phyloP scores from a whole-genome alignment of 2,329 filamentous ascomycete species.

The Colletotrichum sp. region DNA sequence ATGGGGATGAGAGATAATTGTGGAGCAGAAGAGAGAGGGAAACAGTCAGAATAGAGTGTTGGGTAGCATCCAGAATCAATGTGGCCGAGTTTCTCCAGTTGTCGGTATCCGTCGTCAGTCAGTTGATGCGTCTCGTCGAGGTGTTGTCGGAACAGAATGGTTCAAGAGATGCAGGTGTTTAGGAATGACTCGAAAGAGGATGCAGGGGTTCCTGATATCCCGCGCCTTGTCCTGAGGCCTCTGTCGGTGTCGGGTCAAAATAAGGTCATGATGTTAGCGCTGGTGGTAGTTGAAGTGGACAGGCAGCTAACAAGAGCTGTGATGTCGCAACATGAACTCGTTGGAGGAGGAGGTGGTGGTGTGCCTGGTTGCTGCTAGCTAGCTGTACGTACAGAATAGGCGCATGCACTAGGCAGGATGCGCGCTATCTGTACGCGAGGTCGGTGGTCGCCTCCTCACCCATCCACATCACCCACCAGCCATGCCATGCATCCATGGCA shows the following conservation, averaged over 20 bases:
- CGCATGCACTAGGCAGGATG: background rate
- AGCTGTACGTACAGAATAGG: background rate
- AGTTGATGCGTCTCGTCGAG: background rate
- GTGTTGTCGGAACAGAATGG: background rate
- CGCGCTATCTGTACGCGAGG: slow-evolving; percentile 1
- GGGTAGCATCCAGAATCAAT: background rate
- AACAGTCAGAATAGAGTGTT: background rate
- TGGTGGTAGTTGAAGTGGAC: background rate
- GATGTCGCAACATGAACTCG: background rate
- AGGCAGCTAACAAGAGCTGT: background rate
- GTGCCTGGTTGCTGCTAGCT: background rate
- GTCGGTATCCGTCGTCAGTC: background rate
- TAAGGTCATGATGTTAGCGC: background rate
- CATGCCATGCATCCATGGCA: background rate
- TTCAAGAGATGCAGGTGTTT: background rate
- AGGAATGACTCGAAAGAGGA: slow-evolving; percentile 5
- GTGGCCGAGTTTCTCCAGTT: background rate
- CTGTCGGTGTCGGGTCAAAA: background rate
- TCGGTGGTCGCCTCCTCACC: background rate
- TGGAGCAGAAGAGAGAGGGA: slow-evolving; percentile 1
- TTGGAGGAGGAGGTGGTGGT: background rate
- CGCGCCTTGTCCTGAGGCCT: background rate
- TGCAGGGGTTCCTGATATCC: slow-evolving; percentile 3
- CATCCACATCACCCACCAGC: background rate
- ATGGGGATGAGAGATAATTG: background rate